These are phyloP conservation scores for Naganishia friedmannii DNA, from an alignment of 768 basidiomycete species.

Conservation along the genomic window DNA sequence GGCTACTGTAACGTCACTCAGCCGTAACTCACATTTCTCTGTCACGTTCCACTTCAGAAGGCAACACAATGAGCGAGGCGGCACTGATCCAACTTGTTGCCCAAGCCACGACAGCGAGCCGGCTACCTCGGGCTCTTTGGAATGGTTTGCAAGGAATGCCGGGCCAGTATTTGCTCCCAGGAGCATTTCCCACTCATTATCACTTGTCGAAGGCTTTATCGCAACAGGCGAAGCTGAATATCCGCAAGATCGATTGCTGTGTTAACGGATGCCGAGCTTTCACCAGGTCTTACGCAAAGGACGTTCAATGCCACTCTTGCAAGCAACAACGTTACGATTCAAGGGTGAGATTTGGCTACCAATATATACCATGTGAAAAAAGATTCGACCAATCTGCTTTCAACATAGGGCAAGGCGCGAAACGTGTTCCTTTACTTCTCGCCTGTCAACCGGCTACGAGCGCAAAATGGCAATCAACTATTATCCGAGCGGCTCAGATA, in stretches of 20 bases:
- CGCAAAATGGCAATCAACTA: background rate
- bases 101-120: background rate
- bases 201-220: background rate
- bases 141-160: background rate
- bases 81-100: background rate
- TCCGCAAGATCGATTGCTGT: background rate
- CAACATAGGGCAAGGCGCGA: background rate
- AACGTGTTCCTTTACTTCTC: background rate
- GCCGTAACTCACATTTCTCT: too few species aligned
- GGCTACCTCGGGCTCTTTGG: background rate
- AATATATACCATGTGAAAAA: too few species aligned
- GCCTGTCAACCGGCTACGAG: background rate
- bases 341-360: too few species aligned
- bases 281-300: background rate
- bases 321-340: too few species aligned
- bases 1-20: too few species aligned
- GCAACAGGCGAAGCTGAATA: background rate
- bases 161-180: background rate
- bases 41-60: too few species aligned
- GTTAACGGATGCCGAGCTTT: background rate
- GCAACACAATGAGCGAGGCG: too few species aligned
- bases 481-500: background rate
- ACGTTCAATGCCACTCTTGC: background rate
- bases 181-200: background rate
- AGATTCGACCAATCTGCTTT: too few species aligned